A percentile compares a stretch with the other conserved stretches of the same genome.
phyloP scores from a whole-genome alignment of 2,329 filamentous ascomycete species.

The Plectosphaerella sp. region DNA sequence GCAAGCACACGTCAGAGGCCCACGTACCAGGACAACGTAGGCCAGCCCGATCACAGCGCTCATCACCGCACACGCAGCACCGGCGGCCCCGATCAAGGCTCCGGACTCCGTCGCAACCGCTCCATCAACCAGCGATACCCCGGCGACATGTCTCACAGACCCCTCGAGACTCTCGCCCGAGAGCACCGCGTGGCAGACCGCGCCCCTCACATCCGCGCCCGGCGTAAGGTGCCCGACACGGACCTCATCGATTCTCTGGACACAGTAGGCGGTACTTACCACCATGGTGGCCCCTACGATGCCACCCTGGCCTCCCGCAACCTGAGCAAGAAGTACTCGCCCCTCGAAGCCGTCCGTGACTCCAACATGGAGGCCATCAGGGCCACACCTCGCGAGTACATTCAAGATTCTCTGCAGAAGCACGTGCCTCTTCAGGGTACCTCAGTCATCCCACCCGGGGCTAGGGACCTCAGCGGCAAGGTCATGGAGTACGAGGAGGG shows the following conservation, averaged over 20 bases:
- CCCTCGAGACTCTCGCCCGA: constrained; percentile 61
- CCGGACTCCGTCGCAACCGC: constrained; percentile 16
- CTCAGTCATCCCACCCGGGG: constrained; percentile 70
- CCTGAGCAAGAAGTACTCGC: constrained; percentile 55
- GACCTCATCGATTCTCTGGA: constrained; percentile 83
- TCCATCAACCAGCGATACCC: constrained; percentile 58
- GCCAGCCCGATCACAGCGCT: neutral
- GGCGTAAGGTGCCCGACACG: constrained; percentile 60
- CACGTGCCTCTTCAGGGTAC: constrained; percentile 81
- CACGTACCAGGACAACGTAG: neutral
- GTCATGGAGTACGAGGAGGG: constrained; percentile 79
- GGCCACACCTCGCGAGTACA: constrained; percentile 75
- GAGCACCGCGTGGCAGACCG: constrained; percentile 64
- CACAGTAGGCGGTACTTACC: constrained; percentile 63
- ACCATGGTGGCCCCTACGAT: constrained; percentile 89
- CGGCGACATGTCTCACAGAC: constrained; percentile 60
- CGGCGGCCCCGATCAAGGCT: constrained; percentile 6
- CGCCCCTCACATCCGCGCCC: constrained; percentile 60
- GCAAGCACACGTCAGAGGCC: constrained; percentile 9
- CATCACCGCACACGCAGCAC: constrained; percentile 19
- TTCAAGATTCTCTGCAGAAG: constrained; percentile 66
- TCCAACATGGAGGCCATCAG: constrained; percentile 73
- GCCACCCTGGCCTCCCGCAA: constrained; percentile 75
- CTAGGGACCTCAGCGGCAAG: constrained; percentile 62
- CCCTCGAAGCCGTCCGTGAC: constrained; percentile 69